Percentiles rank a stretch among this genome's conserved stretches.
Evolutionary conservation across 2,329 filamentous ascomycete genomes (phyloP).

Genomic region (Colletotrichum gigasporum): DNA sequence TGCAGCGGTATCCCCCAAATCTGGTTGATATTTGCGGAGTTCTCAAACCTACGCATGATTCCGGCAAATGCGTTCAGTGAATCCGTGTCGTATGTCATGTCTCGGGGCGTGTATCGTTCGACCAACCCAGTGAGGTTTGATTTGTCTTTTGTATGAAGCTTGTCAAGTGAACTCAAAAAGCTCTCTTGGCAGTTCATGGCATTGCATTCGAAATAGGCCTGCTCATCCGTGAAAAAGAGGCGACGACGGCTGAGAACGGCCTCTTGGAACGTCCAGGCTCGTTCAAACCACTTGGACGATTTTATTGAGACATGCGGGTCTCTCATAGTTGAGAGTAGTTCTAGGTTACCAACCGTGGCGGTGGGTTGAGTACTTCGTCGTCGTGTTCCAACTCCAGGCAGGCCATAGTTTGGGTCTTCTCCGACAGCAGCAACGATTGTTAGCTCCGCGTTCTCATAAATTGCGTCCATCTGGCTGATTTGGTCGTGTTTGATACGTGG

Average conservation of each 20-base stretch:
- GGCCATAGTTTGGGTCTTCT: conserved; percentile 42
- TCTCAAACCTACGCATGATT: not conserved
- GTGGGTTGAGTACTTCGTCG: conserved; percentile 41
- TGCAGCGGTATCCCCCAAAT: not conserved
- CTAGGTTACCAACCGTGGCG: conserved; percentile 43
- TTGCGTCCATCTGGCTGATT: conserved; percentile 47
- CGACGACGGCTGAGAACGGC: conserved; percentile 45
- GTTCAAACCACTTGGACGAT: conserved; percentile 43
- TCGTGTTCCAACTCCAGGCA: conserved; percentile 44
- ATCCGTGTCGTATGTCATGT: not conserved
- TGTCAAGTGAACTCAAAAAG: conserved; percentile 44
- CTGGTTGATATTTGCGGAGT: not conserved
- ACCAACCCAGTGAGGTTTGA: not conserved
- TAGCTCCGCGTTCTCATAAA: conserved; percentile 45
- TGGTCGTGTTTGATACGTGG: conserved; percentile 37
- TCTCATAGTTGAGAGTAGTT: conserved; percentile 44
- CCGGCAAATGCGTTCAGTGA: not conserved
- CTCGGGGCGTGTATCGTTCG: not conserved
- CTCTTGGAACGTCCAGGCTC: conserved; percentile 53
- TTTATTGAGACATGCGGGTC: conserved; percentile 37
- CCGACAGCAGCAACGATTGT: conserved; percentile 50
- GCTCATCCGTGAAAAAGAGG: conserved; percentile 48
- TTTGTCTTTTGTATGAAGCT: not conserved
- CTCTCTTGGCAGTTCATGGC: conserved; percentile 48
- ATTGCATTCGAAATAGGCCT: conserved; percentile 51